phyloP scores from a whole-genome alignment of 2,329 filamentous ascomycete species.

The Xylaria sp. region DNA sequence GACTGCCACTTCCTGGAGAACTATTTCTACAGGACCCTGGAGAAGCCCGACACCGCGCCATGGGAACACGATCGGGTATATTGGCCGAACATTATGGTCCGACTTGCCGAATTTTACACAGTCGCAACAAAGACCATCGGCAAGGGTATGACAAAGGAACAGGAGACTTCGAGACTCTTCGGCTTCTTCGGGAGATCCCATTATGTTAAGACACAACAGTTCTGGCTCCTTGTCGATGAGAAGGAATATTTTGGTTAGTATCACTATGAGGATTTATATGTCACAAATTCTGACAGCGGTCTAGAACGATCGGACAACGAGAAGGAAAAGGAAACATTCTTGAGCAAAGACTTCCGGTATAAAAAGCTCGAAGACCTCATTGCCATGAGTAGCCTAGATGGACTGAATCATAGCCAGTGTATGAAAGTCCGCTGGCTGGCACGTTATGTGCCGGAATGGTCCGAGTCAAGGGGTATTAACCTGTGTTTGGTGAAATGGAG shows the following conservation, averaged over 20 bases:
- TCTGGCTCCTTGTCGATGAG: constrained; percentile 6
- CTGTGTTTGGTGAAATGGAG: background rate
- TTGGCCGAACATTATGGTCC: constrained; percentile 9
- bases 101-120: constrained; percentile 6
- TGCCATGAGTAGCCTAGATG: background rate
- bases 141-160: background rate
- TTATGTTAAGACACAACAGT: constrained; percentile 2
- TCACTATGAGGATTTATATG: background rate
- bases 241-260: background rate
- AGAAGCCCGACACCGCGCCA: background rate
- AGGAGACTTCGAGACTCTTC: background rate
- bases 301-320: background rate
- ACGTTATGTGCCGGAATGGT: background rate
- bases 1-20: constrained; percentile 15
- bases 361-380: background rate
- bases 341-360: background rate
- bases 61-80: background rate
- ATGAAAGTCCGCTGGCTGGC: background rate
- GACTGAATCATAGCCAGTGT: background rate
- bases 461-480: background rate
- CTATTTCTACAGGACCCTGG: constrained; percentile 1
- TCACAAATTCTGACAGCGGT: background rate
- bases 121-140: background rate
- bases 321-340: background rate
- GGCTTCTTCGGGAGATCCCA: constrained; percentile 5